Evolutionary conservation across 768 basidiomycete species (phyloP), one percentile per base, ranked within the genome.

Genomic region (Tricholomella constricta): DNA sequence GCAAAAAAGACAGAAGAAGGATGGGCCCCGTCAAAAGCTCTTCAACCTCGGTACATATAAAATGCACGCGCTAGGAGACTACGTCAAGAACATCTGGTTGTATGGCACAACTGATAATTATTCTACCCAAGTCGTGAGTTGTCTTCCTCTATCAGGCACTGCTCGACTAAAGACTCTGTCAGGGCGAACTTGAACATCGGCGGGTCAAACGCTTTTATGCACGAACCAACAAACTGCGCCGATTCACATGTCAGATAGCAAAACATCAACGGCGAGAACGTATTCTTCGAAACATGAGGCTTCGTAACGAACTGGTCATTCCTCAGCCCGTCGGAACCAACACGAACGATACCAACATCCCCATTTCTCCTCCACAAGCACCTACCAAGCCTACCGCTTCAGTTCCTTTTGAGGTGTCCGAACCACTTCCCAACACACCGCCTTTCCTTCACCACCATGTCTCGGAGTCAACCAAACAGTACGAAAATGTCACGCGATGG

Each of bases 121-220:
- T 49, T 69, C 70, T 0, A 77, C 72, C 1, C 68, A 73, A 22
- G 38, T 62, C 7, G 75, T 78, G 45, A 46, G 61, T 52, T 12
- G n/a, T 44, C 6, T 26, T 57, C 26, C 36, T 27, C 8, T 29
- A 35, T 35, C 29, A 29, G 37, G 1, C 19, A 6, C 14, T 44
- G 2, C n/a, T n/a, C 45, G 7, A 26, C 3, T 48, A 49, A 2
- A 34, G 35, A 19, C 38, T 19, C 4, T 15, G 29, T 11, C 27
- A 77, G 75, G 69, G 71, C 2, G 73, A 78, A 52, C 64, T 67
- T 0, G 68, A 75, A 48, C 77, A 78, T 48, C 55, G 53, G 0
- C 42, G 48, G 0, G 66, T 68, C 8, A 77, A 79, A 55, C 45
- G 36, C 0, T 69, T 68, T 37, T 78, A 73, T 44, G 48, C 58